These are phyloP conservation scores for Xylaria telfairii DNA, from an alignment of 495 filamentous ascomycete species.

Conservation along the genomic window DNA sequence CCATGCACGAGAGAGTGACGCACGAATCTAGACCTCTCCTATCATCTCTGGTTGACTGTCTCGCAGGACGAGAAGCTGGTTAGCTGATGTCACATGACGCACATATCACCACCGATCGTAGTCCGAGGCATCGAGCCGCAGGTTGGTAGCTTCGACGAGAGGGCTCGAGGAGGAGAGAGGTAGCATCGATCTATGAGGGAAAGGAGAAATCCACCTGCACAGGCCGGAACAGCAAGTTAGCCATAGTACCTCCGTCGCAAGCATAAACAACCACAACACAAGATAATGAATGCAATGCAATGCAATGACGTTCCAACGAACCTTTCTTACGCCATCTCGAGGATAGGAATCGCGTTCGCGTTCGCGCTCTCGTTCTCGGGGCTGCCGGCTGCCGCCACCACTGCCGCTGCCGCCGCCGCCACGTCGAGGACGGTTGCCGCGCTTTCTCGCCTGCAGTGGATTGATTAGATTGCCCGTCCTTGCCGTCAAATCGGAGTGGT, in stretches of 20 bases:
- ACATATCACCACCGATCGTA: conserved; percentile 53
- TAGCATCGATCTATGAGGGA: conserved; percentile 38
- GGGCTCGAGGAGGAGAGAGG: conserved; percentile 32
- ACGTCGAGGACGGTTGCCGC: conserved; percentile 38
- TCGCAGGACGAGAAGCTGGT: conserved; percentile 55
- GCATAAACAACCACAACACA: too few relatives aligned
- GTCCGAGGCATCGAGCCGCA: conserved; percentile 39
- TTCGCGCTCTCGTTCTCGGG: conserved; percentile 50
- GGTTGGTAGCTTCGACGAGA: conserved; percentile 33
- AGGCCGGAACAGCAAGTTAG: not conserved
- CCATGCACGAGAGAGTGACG: conserved; percentile 27
- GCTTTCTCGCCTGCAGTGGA: conserved; percentile 33
- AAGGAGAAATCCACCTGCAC: conserved; percentile 43
- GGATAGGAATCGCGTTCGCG: conserved; percentile 57
- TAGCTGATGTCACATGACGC: conserved; percentile 62
- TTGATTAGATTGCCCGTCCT: conserved; percentile 5
- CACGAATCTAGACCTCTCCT: conserved; percentile 64
- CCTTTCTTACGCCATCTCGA: conserved; percentile 83
- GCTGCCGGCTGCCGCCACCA: conserved; percentile 54
- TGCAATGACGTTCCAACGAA: conserved; percentile 30
- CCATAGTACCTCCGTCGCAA: not conserved
- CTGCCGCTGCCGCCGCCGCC: conserved; percentile 46
- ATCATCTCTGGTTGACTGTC: conserved; percentile 64
- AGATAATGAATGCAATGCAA: too few relatives aligned
- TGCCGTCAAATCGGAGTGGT: conserved; percentile 19